Evolutionary conservation across 768 basidiomycete species (phyloP).

Genomic region (Lentinula guzmanii): DNA sequence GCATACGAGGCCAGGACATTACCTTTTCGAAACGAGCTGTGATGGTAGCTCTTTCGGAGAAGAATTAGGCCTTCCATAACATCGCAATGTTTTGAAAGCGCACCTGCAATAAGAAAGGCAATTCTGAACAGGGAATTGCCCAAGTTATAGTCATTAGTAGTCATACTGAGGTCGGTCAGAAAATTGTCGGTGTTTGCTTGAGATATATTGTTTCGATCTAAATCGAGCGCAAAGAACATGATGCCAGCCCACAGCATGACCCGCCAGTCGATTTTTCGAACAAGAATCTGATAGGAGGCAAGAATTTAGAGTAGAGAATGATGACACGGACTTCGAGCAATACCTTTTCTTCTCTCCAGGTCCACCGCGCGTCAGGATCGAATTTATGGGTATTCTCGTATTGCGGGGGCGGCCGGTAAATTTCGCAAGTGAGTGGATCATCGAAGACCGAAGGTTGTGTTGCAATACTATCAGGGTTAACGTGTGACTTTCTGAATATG

Average conservation of each 20-base stretch:
- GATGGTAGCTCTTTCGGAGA: constrained; percentile 48
- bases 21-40: constrained; percentile 53
- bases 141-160: constrained; percentile 58
- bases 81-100: background rate
- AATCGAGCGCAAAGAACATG: constrained; percentile 59
- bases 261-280: constrained; percentile 54
- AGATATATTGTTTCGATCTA: constrained; percentile 56
- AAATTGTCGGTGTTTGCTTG: constrained; percentile 71
- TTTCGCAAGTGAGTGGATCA: constrained; percentile 41
- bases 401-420: constrained; percentile 43
- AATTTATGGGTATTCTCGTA: constrained; percentile 64
- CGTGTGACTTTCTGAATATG: constrained; percentile 18
- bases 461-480: constrained; percentile 45
- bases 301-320: background rate
- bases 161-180: constrained; percentile 52
- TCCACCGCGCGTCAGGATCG: constrained; percentile 63
- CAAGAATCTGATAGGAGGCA: constrained; percentile 27
- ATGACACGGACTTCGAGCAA: background rate
- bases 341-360: constrained; percentile 61
- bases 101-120: constrained; percentile 38
- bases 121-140: constrained; percentile 56
- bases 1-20: background rate
- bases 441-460: constrained; percentile 63
- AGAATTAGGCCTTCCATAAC: background rate
- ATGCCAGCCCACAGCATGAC: constrained; percentile 57